phyloP scores from a whole-genome alignment of 2,329 filamentous ascomycete genomes.

The Sporothrix luriei region DNA sequence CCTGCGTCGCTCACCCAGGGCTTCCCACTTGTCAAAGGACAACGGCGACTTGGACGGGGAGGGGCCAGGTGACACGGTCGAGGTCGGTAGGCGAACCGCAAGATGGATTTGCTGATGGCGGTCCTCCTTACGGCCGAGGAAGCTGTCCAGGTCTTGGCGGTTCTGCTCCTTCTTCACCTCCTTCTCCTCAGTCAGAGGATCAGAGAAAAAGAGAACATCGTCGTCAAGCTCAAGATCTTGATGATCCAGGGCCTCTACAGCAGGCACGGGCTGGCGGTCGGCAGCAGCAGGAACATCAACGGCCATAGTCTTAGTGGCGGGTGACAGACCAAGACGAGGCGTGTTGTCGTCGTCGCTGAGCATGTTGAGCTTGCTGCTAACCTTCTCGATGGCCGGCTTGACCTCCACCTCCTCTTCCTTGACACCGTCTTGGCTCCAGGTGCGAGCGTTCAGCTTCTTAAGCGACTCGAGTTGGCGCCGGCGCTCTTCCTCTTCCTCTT shows the following conservation, averaged over 20 bases:
- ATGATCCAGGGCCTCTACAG: slow-evolving; percentile 45
- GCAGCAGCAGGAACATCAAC: slow-evolving; percentile 47
- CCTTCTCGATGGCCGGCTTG: slow-evolving; percentile 21
- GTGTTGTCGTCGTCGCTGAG: slow-evolving; percentile 48
- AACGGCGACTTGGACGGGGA: slow-evolving; percentile 53
- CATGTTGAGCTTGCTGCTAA: slow-evolving; percentile 38
- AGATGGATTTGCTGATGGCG: slow-evolving; percentile 43
- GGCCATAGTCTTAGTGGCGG: slow-evolving; percentile 46
- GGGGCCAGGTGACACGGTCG: slow-evolving; percentile 24
- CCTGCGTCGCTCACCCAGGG: slow-evolving; percentile 79
- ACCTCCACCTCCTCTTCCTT: slow-evolving; percentile 15
- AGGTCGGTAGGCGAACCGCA: slow-evolving; percentile 64
- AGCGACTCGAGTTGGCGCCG: slow-evolving; percentile 61
- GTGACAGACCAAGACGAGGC: slow-evolving; percentile 49
- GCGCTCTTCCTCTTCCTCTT: slow-evolving; percentile 68
- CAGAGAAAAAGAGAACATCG: slow-evolving; percentile 74
- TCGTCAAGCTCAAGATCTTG: slow-evolving; percentile 69
- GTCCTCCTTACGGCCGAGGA: slow-evolving; percentile 39
- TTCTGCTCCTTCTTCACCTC: slow-evolving; percentile 42
- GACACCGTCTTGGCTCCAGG: slow-evolving; percentile 77
- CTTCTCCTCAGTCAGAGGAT: slow-evolving; percentile 51
- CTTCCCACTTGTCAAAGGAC: slow-evolving; percentile 81
- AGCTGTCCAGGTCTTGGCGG: slow-evolving; percentile 37
- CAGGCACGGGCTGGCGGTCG: slow-evolving; percentile 43
- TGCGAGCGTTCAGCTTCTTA: slow-evolving; percentile 70